Percentiles rank a stretch among this genome's conserved stretches.
Conservation (phyloP, 805 yeast species). For the Candida oleophila region DNA sequence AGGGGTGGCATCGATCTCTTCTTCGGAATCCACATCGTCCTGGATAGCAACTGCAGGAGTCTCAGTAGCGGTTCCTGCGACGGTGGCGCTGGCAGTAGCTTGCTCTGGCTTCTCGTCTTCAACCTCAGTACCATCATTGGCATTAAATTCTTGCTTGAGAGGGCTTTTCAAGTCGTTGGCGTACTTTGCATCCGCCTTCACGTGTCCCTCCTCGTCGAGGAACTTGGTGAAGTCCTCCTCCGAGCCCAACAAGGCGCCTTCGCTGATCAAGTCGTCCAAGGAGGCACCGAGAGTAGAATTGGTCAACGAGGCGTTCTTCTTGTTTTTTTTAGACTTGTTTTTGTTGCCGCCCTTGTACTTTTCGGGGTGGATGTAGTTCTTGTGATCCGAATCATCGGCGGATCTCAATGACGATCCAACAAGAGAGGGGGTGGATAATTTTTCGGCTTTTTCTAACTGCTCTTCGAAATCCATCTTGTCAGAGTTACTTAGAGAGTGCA, state of each 20-base stretch:
- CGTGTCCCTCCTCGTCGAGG: conserved; percentile 53
- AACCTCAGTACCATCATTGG: conserved; percentile 7
- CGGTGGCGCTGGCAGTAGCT: no score
- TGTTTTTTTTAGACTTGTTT: conserved; percentile 9
- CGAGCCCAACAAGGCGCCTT: conserved; percentile 45
- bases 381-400: conserved; percentile 45
- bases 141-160: background rate
- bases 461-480: conserved; percentile 47
- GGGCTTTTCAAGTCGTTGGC: conserved; percentile 12
- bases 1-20: background rate
- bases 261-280: conserved; percentile 48
- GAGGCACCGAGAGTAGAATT: conserved; percentile 48
- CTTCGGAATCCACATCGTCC: background rate
- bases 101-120: conserved; percentile 4
- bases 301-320: conserved; percentile 14
- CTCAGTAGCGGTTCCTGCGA: conserved; percentile 2
- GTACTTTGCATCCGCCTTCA: conserved; percentile 47
- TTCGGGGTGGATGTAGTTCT: conserved; percentile 46
- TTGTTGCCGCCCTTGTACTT: conserved; percentile 29
- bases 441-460: conserved; percentile 54
- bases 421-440: conserved; percentile 47
- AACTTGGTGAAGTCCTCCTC: conserved; percentile 55
- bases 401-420: conserved; percentile 53
- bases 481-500: no score
- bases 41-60: background rate